Base-by-base conservation (phyloP, 768 basidiomycete species). In the Tylopilus cervinicoccineus region DNA sequence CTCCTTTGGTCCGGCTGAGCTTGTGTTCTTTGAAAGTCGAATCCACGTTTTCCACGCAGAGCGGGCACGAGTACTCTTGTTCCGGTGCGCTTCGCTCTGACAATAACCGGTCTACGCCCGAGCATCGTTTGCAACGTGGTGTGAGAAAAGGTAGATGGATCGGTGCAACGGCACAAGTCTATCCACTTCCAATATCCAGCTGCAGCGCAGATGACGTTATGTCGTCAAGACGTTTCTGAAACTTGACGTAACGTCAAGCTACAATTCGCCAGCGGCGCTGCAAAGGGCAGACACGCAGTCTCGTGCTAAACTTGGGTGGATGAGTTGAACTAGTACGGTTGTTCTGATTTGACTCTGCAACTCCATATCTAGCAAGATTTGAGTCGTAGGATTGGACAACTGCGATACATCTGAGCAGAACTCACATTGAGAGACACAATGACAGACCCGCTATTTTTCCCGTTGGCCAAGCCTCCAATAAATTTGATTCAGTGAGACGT, bases 171-270 rank as follows among this genome's bases (percentile, higher is more conserved):
- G 19, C 20, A n/a, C 43, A 14, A 23, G 27, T 17, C 6, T 16
- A 34, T 16, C 28, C 17, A 26, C 42, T 23, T 31, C 20, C 27
- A 14, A 19, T 40, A 31, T 12, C 4, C 17, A 33, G 6, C n/a
- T n/a, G n/a, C n/a, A n/a, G n/a, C n/a, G n/a, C n/a, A n/a, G 20
- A 27, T 36, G 33, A 50, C 43, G 46, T 54, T 20, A 26, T n/a
- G 14, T 28, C 17, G 16, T 34, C 4, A 16, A 37, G 33, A 52
- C 49, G 29, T 34, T 17, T 17, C 22, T 32, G 38, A 33, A 53
- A 48, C 40, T 58, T 38, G 36, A 24, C 27, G 37, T 24, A 34
- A 58, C 22, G 56, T 46, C 55, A 54, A 32, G 16, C 10, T 34
- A 13, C 16, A 42, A 43, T 45, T 23, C 47, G 10, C 50, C 20